phyloP scores from a whole-genome alignment of 371 early-diverging fungal genomes.

The Lichtheimia hyalospora region DNA sequence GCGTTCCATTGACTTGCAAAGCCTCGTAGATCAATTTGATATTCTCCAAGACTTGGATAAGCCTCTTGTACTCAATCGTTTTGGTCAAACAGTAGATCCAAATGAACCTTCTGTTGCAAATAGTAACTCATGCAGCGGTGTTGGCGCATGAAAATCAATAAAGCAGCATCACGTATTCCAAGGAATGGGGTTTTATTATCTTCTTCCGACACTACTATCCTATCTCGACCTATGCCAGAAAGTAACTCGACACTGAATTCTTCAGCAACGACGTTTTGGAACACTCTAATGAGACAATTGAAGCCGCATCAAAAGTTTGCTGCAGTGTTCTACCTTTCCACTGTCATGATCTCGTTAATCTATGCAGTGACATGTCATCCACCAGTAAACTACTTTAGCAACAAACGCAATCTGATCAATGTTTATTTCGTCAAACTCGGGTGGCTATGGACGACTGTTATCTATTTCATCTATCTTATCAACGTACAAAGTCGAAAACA shows the following conservation, averaged over 20 bases:
- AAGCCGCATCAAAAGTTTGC: slow-evolving; percentile 36
- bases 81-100: slow-evolving; percentile 1
- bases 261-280: background rate
- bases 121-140: background rate
- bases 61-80: slow-evolving; percentile 1
- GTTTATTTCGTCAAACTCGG: slow-evolving; percentile 77
- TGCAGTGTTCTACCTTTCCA: slow-evolving; percentile 23
- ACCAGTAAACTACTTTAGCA: slow-evolving; percentile 54
- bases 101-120: background rate
- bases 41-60: slow-evolving; percentile 15
- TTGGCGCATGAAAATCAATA: background rate
- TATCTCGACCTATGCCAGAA: background rate
- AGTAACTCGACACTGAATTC: too few species aligned
- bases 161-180: background rate
- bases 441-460: slow-evolving; percentile 80
- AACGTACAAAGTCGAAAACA: slow-evolving; percentile 17
- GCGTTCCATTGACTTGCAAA: slow-evolving; percentile 27
- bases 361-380: slow-evolving; percentile 29
- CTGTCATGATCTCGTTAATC: slow-evolving; percentile 27
- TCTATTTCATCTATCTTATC: slow-evolving; percentile 46
- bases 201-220: too few species aligned
- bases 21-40: slow-evolving; percentile 25
- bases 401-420: slow-evolving; percentile 79
- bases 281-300: slow-evolving; percentile 3
- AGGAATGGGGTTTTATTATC: too few species aligned